Conservation (phyloP, 2,329 filamentous ascomycete genomes). For the Stemphylium lycopersici region DNA sequence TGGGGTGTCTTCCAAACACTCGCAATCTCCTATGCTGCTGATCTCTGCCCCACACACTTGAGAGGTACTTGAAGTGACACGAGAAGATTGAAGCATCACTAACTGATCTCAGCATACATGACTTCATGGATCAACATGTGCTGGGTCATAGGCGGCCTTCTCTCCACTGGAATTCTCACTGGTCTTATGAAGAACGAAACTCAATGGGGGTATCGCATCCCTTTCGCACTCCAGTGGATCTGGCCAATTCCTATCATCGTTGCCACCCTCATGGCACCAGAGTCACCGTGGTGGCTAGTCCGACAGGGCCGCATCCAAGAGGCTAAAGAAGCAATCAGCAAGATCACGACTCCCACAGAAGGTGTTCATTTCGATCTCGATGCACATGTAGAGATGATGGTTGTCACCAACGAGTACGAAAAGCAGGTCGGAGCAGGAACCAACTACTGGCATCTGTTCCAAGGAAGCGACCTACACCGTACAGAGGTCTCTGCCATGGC, state of each 20-base stretch:
- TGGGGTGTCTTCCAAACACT: conserved; percentile 52
- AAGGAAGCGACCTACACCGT: conserved; percentile 74
- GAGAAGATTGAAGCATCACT: neutral
- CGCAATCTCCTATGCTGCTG: conserved; percentile 37
- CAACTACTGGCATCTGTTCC: conserved; percentile 81
- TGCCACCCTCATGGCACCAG: conserved; percentile 69
- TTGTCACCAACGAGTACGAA: conserved; percentile 80
- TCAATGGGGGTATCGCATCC: conserved; percentile 69
- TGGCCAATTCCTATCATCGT: conserved; percentile 71
- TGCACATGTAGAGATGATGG: conserved; percentile 81
- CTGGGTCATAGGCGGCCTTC: conserved; percentile 70
- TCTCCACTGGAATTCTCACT: conserved; percentile 72
- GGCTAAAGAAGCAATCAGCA: conserved; percentile 67
- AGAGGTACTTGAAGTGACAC: conserved; percentile 49
- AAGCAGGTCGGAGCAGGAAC: conserved; percentile 69
- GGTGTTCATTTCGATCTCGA: conserved; percentile 47
- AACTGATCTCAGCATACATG: conserved; percentile 30
- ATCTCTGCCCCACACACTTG: conserved; percentile 71
- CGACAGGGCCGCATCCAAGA: conserved; percentile 66
- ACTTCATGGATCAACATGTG: conserved; percentile 73
- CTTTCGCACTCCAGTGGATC: conserved; percentile 74
- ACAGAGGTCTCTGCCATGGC: conserved; percentile 69
- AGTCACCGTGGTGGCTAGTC: conserved; percentile 54
- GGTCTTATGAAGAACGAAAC: conserved; percentile 67
- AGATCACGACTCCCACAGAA: conserved; percentile 61